Evolutionary conservation across 345 rosid genomes (phyloP), one percentile per base, ranked within the genome.

Genomic region (Xanthoceras sorbifolium): DNA sequence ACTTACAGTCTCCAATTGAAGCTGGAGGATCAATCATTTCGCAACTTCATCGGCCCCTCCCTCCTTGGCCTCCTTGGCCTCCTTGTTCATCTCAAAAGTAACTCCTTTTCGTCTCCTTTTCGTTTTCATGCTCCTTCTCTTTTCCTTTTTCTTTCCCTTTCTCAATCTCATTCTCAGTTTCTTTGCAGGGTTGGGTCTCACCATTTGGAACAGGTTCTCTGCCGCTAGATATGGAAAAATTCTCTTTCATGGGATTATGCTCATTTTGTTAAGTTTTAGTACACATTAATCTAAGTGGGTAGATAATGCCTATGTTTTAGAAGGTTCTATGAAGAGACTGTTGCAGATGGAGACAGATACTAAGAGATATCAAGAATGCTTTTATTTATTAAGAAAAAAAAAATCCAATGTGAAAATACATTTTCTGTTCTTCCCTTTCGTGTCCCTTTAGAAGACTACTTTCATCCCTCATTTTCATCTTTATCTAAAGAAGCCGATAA

Each of bases 171-270:
- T 68, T 74, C 44, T 70, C 82, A 8, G 34, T 76, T 75, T 72
- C 90, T 73, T 77, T 83, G 38, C 72, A 84, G 62, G 79, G 80
- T 29, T 78, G 82, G 63, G 68, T 67, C 76, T 82, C 91, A 50
- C 42, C 69, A 78, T 79, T 80, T 36, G 85, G 80, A 17, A 75
- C 55, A 31, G 90, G 89, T 62, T 96, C 99, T 63, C 44, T 84
- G 42, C 95, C 97, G 71, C 98, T 93, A 65, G 92, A 79, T 77
- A n/a, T 88, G 90, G 78, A 90, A 90, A 69, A 87, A 96, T 6
- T 89, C 97, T 68, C 81, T 88, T 80, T 93, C 99, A n/a, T n/a
- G n/a, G n/a, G n/a, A n/a, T n/a, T n/a, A n/a, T n/a, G n/a, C n/a
- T n/a, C n/a, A n/a, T n/a, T n/a, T n/a, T n/a, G n/a, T n/a, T n/a